Conservation (phyloP, 1,139 yeast genomes). For the Blastobotrys niveus region DNA sequence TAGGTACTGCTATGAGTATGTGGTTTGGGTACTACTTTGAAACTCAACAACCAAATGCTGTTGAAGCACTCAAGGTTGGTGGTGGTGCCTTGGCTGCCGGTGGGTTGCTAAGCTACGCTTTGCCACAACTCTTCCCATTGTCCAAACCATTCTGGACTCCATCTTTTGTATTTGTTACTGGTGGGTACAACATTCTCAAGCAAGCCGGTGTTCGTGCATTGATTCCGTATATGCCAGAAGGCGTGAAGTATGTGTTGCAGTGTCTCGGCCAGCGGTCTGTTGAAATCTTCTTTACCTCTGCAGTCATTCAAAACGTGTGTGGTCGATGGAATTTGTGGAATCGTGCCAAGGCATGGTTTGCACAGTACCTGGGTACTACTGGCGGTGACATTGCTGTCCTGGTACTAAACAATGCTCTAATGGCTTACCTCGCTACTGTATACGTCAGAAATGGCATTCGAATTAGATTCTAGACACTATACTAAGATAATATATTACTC, state of each 20-base stretch:
- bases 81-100: conserved; percentile 29
- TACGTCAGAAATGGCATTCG: conserved; percentile 23
- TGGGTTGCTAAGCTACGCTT: conserved; percentile 24
- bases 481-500: not conserved
- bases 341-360: conserved; percentile 12
- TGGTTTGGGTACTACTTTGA: conserved; percentile 36
- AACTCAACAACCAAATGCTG: conserved; percentile 20
- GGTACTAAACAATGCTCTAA: conserved; percentile 20
- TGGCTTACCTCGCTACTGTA: conserved; percentile 22
- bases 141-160: conserved; percentile 39
- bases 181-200: conserved; percentile 32
- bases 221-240: conserved; percentile 28
- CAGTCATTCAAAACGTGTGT: conserved; percentile 20
- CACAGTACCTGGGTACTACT: conserved; percentile 17
- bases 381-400: conserved; percentile 23
- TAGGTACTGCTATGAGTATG: conserved; percentile 34
- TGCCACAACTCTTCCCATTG: conserved; percentile 32
- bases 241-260: conserved; percentile 20
- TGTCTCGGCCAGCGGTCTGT: conserved; percentile 31
- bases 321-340: conserved; percentile 17
- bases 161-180: conserved; percentile 31
- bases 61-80: conserved; percentile 29
- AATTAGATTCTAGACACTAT: conserved; percentile 11
- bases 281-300: conserved; percentile 31
- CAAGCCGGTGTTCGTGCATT: conserved; percentile 22